A percentile compares a stretch with the other conserved stretches of the same genome.
Evolutionary conservation across 2,329 filamentous ascomycete genomes (phyloP).

Genomic region (Stemphylium beticola): DNA sequence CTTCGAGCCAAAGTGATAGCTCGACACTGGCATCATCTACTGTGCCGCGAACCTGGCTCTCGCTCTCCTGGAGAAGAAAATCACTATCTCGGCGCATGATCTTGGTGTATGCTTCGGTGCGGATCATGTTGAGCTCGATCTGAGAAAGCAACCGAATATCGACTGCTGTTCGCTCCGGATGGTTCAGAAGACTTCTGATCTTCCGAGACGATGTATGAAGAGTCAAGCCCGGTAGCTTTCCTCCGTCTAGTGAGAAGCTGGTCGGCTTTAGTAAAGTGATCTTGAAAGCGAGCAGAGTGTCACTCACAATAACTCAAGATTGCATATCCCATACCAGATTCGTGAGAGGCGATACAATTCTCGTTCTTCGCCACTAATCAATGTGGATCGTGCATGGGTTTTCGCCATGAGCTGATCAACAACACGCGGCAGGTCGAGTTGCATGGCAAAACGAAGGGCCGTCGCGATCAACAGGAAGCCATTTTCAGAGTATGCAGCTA

Average conservation of each 20-base stretch:
- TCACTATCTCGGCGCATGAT: conserved; percentile 21
- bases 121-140: conserved; percentile 56
- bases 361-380: conserved; percentile 33
- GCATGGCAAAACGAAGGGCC: conserved; percentile 59
- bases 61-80: conserved; percentile 19
- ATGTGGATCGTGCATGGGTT: conserved; percentile 3
- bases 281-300: background rate
- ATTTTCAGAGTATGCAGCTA: conserved; percentile 61
- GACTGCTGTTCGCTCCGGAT: conserved; percentile 53
- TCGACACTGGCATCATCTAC: conserved; percentile 34
- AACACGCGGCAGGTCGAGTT: conserved; percentile 51
- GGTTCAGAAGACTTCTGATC: conserved; percentile 54
- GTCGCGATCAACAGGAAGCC: conserved; percentile 58
- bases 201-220: conserved; percentile 50
- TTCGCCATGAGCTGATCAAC: conserved; percentile 52
- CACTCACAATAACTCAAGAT: conserved; percentile 55
- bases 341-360: conserved; percentile 48
- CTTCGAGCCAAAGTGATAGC: conserved; percentile 51
- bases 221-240: conserved; percentile 52
- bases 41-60: conserved; percentile 25
- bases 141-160: conserved; percentile 62
- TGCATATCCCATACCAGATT: conserved; percentile 61
- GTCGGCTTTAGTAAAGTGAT: background rate
- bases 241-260: conserved; percentile 55
- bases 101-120: conserved; percentile 38